These are phyloP conservation scores for Brettanomyces sp. DNA, from an alignment of 805 yeast genomes.

Conservation along the genomic window DNA sequence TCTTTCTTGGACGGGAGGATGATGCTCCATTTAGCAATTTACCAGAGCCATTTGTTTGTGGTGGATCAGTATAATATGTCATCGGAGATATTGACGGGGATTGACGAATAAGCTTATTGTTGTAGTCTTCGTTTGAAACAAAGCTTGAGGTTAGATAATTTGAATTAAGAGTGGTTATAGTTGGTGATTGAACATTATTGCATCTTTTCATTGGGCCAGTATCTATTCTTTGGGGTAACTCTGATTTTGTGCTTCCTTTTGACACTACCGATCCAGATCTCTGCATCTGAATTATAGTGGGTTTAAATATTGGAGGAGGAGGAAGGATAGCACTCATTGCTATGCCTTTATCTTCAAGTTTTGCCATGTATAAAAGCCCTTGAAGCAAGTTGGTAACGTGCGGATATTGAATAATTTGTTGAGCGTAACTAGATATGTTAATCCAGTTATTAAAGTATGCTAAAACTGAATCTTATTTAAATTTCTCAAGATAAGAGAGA, in stretches of 20 bases:
- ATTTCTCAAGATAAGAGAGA: no score
- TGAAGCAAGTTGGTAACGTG: no score
- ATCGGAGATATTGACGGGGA: conserved; percentile 27
- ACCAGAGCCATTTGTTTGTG: conserved; percentile 1
- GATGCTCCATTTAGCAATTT: background rate
- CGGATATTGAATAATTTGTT: no score
- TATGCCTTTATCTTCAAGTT: background rate
- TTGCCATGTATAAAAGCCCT: no score
- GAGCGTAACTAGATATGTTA: no score
- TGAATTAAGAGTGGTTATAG: conserved; percentile 9
- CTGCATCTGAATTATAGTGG: conserved; percentile 37
- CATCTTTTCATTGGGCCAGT: background rate
- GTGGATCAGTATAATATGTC: conserved; percentile 17
- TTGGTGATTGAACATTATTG: conserved; percentile 2
- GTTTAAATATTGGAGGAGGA: conserved; percentile 38
- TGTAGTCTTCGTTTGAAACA: conserved; percentile 20
- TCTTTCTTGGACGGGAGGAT: conserved; percentile 7
- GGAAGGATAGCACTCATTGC: conserved; percentile 23
- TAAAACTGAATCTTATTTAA: no score
- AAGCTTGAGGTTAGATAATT: conserved; percentile 23
- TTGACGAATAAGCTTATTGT: conserved; percentile 13
- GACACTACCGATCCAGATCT: conserved; percentile 8
- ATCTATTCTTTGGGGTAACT: background rate
- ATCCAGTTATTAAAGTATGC: no score
- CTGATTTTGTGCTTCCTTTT: conserved; percentile 2